Evolutionary conservation across 2,329 filamentous ascomycete genomes (phyloP).

Genomic region (Fusarium dlaminii): DNA sequence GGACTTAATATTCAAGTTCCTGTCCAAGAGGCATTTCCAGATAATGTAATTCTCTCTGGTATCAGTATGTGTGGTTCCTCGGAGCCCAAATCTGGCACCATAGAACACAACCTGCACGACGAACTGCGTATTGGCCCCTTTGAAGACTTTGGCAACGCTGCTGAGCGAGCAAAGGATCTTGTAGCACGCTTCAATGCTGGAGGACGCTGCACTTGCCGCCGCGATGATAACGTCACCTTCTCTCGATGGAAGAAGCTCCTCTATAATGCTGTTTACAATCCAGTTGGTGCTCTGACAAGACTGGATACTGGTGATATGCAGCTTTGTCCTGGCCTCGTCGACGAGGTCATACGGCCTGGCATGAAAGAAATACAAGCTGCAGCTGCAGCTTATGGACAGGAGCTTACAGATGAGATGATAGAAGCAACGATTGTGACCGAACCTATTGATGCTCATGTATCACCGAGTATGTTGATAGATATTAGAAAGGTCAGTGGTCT

Average conservation of each 20-base stretch:
- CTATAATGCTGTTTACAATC: conserved; percentile 40
- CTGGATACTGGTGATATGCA: conserved; percentile 39
- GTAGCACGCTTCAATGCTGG: conserved; percentile 35
- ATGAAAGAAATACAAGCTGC: conserved; percentile 38
- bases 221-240: conserved; percentile 34
- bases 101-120: conserved; percentile 36
- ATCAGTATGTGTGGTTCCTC: conserved; percentile 41
- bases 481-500: conserved; percentile 29
- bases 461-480: conserved; percentile 39
- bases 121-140: conserved; percentile 37
- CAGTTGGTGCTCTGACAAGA: conserved; percentile 30
- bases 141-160: conserved; percentile 20
- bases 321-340: conserved; percentile 38
- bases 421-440: conserved; percentile 35
- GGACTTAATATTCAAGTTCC: conserved; percentile 40
- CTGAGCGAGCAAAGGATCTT: conserved; percentile 33
- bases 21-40: conserved; percentile 30
- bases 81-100: conserved; percentile 33
- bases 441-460: conserved; percentile 37
- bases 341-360: conserved; percentile 34
- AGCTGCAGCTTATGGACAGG: conserved; percentile 36
- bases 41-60: conserved; percentile 36
- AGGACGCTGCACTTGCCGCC: conserved; percentile 29
- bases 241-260: conserved; percentile 41
- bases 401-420: conserved; percentile 34